A percentile compares a stretch with the other conserved stretches of the same genome.
Evolutionary conservation across 306 rosid species (phyloP).

Genomic region (Quercus alba): DNA sequence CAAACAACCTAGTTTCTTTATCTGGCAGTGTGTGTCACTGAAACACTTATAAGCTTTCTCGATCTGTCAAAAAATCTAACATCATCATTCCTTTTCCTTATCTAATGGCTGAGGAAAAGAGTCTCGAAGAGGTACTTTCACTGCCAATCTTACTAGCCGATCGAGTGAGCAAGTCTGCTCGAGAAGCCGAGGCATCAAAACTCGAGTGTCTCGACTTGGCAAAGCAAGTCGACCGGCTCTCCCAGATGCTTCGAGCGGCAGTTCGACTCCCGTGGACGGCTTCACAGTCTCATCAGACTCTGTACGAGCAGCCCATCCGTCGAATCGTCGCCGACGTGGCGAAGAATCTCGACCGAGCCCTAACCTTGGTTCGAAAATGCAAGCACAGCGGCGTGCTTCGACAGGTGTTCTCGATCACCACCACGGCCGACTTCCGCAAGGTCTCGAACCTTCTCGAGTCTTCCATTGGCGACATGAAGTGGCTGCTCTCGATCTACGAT

Average conservation of each 20-base stretch:
- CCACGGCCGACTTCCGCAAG: constrained; percentile 62
- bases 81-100: no score
- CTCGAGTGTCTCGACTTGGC: constrained; percentile 57
- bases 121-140: constrained; percentile 54
- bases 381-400: constrained; percentile 64
- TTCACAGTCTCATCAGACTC: constrained; percentile 38
- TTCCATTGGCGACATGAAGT: constrained; percentile 70
- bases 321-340: constrained; percentile 60
- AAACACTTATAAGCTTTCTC: no score
- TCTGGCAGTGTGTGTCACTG: no score
- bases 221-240: constrained; percentile 51
- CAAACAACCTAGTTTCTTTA: no score
- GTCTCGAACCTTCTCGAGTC: constrained; percentile 57
- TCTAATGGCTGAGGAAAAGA: constrained; percentile 49
- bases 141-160: constrained; percentile 63
- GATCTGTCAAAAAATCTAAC: no score
- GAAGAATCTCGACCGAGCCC: constrained; percentile 61
- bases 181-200: constrained; percentile 63
- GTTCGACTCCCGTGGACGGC: constrained; percentile 25
- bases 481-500: constrained; percentile 66
- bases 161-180: constrained; percentile 58
- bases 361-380: constrained; percentile 54
- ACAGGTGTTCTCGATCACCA: constrained; percentile 66
- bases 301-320: constrained; percentile 72
- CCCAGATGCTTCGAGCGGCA: constrained; percentile 58